Conservation (phyloP, 2,329 filamentous ascomycete genomes). For the Diaporthe sp. region DNA sequence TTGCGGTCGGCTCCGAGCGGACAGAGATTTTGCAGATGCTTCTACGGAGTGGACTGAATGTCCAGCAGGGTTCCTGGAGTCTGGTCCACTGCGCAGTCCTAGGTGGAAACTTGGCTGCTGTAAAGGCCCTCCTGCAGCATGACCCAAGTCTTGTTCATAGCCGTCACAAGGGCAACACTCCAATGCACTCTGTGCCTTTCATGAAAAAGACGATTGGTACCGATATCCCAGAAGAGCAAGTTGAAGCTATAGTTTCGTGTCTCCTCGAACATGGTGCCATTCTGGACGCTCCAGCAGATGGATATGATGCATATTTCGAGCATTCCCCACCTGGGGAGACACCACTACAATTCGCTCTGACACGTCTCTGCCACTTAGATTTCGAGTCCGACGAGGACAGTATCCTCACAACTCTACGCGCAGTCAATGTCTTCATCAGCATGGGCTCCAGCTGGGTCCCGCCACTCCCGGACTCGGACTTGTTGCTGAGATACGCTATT, state of each 20-base stretch:
- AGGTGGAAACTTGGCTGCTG: background rate
- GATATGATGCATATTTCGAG: no score
- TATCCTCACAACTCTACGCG: background rate
- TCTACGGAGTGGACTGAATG: background rate
- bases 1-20: background rate
- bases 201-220: fast-evolving
- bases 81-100: background rate
- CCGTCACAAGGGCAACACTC: background rate
- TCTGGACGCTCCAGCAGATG: background rate
- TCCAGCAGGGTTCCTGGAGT: background rate
- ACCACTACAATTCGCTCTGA: no score
- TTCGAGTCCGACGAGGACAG: background rate
- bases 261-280: background rate
- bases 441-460: no score
- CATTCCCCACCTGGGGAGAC: no score
- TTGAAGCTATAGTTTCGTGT: background rate
- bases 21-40: background rate
- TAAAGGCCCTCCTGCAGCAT: background rate
- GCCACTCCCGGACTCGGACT: no score
- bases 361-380: no score
- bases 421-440: background rate
- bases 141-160: background rate
- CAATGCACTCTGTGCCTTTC: background rate
- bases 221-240: background rate
- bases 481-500: no score